These are phyloP conservation scores for Elongisporangium senticosum DNA, from an alignment of 352 stramenopile species.

Conservation along the genomic window DNA sequence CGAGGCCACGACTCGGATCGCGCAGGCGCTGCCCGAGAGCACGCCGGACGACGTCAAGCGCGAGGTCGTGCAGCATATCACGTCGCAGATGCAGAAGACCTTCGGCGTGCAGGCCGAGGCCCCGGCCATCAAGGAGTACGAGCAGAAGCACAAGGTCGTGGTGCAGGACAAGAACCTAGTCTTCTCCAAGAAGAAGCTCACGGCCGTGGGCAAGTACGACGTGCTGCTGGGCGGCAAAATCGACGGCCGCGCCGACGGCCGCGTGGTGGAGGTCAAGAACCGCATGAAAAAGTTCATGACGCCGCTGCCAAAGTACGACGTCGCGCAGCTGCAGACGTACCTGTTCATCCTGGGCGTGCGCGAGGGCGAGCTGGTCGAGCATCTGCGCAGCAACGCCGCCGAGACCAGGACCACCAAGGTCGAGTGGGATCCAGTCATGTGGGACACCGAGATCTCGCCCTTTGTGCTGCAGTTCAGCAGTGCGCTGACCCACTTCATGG, in stretches of 20 bases:
- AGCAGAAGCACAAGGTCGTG: conserved; percentile 42
- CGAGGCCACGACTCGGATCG: conserved; percentile 38
- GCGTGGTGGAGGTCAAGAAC: conserved; percentile 86
- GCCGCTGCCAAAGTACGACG: conserved; percentile 73
- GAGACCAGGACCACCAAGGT: conserved; percentile 69
- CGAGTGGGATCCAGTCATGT: conserved; percentile 60
- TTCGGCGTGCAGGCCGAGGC: conserved; percentile 65
- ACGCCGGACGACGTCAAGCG: conserved; percentile 44
- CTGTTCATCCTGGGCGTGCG: conserved; percentile 62
- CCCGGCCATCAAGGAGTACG: conserved; percentile 64
- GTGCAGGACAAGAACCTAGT: conserved; percentile 69
- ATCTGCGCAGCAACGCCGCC: conserved; percentile 48
- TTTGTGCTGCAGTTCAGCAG: conserved; percentile 64
- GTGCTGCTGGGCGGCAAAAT: conserved; percentile 82
- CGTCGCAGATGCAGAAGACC: conserved; percentile 73
- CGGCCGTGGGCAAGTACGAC: conserved; percentile 32
- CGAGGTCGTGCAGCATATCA: conserved; percentile 69
- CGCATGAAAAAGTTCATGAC: conserved; percentile 60
- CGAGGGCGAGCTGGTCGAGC: conserved; percentile 78
- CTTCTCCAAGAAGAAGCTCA: conserved; percentile 72
- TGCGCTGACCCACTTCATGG: conserved; percentile 72
- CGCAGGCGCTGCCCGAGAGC: conserved; percentile 32
- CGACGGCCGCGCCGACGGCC: conserved; percentile 66
- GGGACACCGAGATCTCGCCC: conserved; percentile 56
- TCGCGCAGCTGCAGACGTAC: conserved; percentile 83